These are phyloP conservation scores for Jackrogersella multiformis DNA, from an alignment of 495 filamentous ascomycete species.

Conservation along the genomic window DNA sequence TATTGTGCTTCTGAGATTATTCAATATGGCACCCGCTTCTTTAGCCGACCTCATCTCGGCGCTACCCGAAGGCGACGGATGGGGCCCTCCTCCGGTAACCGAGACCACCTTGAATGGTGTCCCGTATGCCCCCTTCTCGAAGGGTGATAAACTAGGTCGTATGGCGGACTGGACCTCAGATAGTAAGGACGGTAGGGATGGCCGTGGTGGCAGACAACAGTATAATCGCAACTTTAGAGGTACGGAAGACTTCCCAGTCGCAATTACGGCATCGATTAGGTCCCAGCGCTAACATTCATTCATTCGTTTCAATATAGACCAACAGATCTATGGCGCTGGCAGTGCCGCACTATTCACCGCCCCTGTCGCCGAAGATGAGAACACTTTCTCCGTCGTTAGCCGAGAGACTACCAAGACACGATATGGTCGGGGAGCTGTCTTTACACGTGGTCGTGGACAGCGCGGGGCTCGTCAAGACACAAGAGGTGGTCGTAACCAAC, in stretches of 20 bases:
- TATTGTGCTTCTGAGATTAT: not conserved
- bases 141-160: conserved; percentile 96
- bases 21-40: conserved; percentile 43
- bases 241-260: conserved; percentile 51
- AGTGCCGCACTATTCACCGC: conserved; percentile 86
- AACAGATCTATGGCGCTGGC: conserved; percentile 95
- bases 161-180: conserved; percentile 99
- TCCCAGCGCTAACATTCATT: conserved; percentile 25
- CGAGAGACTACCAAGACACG: conserved; percentile 83
- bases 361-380: conserved; percentile 92
- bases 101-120: conserved; percentile 93
- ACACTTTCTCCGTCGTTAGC: conserved; percentile 96
- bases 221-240: conserved; percentile 94
- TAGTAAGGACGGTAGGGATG: conserved; percentile 81
- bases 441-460: conserved; percentile 83
- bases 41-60: conserved; percentile 66
- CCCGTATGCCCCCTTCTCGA: conserved; percentile 96
- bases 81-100: conserved; percentile 82
- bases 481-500: conserved; percentile 69
- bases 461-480: conserved; percentile 77
- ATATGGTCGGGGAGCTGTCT: conserved; percentile 90
- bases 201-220: conserved; percentile 79
- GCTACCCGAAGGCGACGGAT: conserved; percentile 72
- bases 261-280: not conserved
- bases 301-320: conserved; percentile 64